phyloP scores from a whole-genome alignment of 306 rosid genomes.

The Begonia peltatifolia region DNA sequence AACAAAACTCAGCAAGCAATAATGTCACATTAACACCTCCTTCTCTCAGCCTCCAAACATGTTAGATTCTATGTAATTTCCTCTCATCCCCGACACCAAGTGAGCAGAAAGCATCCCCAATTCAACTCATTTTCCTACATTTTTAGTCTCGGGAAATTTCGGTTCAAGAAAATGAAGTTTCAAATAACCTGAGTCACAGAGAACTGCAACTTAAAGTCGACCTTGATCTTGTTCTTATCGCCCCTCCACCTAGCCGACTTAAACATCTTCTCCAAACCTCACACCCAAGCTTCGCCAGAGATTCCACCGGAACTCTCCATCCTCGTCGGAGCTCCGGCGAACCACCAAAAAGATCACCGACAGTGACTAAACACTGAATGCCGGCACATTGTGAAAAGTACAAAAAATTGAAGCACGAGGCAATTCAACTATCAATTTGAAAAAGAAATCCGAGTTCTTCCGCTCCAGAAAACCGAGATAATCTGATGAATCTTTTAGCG shows the following conservation, averaged over 20 bases:
- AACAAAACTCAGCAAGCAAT: no score
- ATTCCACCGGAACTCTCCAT: slow-evolving; percentile 5
- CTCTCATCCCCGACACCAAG: slow-evolving; percentile 13
- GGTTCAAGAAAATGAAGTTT: not conserved
- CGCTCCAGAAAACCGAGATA: no score
- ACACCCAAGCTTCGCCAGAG: slow-evolving; percentile 9
- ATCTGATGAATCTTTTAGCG: no score
- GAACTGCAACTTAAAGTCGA: slow-evolving; percentile 66
- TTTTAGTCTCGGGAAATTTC: not conserved
- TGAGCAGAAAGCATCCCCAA: slow-evolving; percentile 6
- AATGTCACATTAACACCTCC: not conserved
- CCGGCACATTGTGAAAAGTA: no score
- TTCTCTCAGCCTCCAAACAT: not conserved
- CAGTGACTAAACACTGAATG: no score
- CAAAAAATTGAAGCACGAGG: no score
- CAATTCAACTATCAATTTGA: no score
- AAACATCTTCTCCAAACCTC: slow-evolving; percentile 40
- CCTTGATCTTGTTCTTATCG: slow-evolving; percentile 69
- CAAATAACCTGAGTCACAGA: slow-evolving; percentile 58
- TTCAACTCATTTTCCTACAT: not conserved
- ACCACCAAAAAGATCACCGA: no score
- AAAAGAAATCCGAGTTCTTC: no score
- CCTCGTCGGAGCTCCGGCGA: not conserved
- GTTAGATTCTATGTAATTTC: not conserved
- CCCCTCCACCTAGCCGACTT: slow-evolving; percentile 81